Percentiles rank a stretch among this genome's conserved stretches.
These are phyloP conservation scores for Brassica napus DNA, from an alignment of 345 rosid genomes.

Conservation along the genomic window Da-Ae NC_063443.1:14095501-14096000, in stretches of 20 bases:
- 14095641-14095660: constrained; percentile 38
- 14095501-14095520: constrained; percentile 31
- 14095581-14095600: constrained; percentile 34
- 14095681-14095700: constrained; percentile 35
- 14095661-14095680: constrained; percentile 38
- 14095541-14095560: constrained; percentile 32
- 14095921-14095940: constrained; percentile 8
- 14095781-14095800: constrained; percentile 40
- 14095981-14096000: neutral
- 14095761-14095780: constrained; percentile 37
- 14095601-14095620: constrained; percentile 40
- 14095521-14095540: constrained; percentile 42
- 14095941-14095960: neutral
- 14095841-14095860: constrained; percentile 35
- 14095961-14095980: neutral
- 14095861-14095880: constrained; percentile 28
- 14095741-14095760: constrained; percentile 29
- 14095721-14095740: constrained; percentile 41
- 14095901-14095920: constrained; percentile 7
- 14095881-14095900: constrained; percentile 8
- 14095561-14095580: constrained; percentile 34
- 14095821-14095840: constrained; percentile 33
- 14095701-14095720: constrained; percentile 36
- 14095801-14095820: constrained; percentile 29
- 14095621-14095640: constrained; percentile 39